Percentiles rank a stretch among this genome's conserved stretches.
Conservation (phyloP, 768 basidiomycete species). For the Lentinula sp. region DNA sequence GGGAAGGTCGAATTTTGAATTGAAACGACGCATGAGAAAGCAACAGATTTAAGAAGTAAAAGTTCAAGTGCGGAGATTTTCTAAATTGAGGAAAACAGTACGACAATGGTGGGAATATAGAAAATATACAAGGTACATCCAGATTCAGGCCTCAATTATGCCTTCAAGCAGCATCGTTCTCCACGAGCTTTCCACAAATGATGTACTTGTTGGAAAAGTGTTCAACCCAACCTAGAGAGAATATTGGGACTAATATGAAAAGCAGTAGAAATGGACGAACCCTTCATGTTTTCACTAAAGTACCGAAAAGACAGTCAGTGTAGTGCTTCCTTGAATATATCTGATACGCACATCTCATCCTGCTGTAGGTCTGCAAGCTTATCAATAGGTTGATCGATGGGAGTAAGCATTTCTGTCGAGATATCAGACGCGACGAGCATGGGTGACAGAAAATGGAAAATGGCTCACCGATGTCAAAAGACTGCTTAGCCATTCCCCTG, state of each 20-base stretch:
- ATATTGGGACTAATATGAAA: neutral
- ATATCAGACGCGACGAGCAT: neutral
- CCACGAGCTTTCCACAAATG: slow-evolving; percentile 81
- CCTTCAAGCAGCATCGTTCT: slow-evolving; percentile 56
- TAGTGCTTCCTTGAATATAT: neutral
- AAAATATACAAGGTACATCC: slow-evolving; percentile 11
- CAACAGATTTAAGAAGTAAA: too few species aligned
- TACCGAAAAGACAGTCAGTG: slow-evolving; percentile 1
- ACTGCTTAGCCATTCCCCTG: slow-evolving; percentile 96
- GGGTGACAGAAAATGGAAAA: neutral
- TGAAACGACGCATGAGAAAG: too few species aligned
- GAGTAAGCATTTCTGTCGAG: slow-evolving; percentile 79
- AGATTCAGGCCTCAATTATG: slow-evolving; percentile 11
- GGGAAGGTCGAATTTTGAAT: too few species aligned
- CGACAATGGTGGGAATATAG: slow-evolving; percentile 18
- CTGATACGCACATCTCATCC: slow-evolving; percentile 71
- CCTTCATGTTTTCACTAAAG: slow-evolving; percentile 86
- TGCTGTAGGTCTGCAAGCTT: slow-evolving; percentile 70
- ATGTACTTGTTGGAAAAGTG: slow-evolving; percentile 94
- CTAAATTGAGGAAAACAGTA: slow-evolving; percentile 16
- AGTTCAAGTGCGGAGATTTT: too few species aligned
- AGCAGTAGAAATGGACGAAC: slow-evolving; percentile 28
- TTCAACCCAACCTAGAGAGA: slow-evolving; percentile 75
- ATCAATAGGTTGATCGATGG: slow-evolving; percentile 82
- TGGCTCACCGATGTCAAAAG: slow-evolving; percentile 78